These are phyloP conservation scores for Pugionium cornutum DNA, from an alignment of 345 rosid species.

Conservation along the genomic window DNA sequence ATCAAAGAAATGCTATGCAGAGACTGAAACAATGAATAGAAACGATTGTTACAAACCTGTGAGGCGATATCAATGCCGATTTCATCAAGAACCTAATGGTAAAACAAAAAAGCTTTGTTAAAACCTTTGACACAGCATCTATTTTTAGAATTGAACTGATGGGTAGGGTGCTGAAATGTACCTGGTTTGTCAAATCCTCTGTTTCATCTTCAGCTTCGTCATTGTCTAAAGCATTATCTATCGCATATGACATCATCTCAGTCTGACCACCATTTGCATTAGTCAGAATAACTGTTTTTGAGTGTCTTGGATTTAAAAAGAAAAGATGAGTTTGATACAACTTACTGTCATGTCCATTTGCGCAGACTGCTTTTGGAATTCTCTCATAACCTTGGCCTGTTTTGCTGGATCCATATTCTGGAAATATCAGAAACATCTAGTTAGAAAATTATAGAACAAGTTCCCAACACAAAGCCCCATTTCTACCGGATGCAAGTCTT, in stretches of 20 bases:
- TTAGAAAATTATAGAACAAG: background rate
- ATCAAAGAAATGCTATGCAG: constrained; percentile 5
- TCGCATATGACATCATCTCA: constrained; percentile 95
- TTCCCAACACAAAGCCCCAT: background rate
- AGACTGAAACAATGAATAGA: background rate
- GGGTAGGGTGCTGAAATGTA: constrained; percentile 15
- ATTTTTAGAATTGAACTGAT: background rate
- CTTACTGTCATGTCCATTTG: constrained; percentile 98
- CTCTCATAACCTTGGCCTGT: constrained; percentile 72
- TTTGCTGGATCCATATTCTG: constrained; percentile 97
- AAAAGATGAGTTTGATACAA: constrained; percentile 28
- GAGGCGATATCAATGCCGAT: constrained; percentile 93
- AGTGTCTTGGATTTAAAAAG: constrained; percentile 20
- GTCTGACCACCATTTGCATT: constrained; percentile 52
- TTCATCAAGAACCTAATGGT: constrained; percentile 84
- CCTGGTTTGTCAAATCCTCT: constrained; percentile 95
- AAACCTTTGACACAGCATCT: background rate
- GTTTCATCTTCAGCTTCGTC: constrained; percentile 97
- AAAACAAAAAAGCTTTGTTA: background rate
- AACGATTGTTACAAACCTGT: constrained; percentile 57
- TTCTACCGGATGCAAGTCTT: background rate
- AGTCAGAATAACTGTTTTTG: constrained; percentile 16
- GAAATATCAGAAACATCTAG: constrained; percentile 19
- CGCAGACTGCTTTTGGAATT: constrained; percentile 92
- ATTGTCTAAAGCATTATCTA: constrained; percentile 83